A percentile compares a stretch with the other conserved stretches of the same genome.
Evolutionary conservation across 2,329 filamentous ascomycete genomes (phyloP).

Genomic region (Verticillium longisporum): DNA sequence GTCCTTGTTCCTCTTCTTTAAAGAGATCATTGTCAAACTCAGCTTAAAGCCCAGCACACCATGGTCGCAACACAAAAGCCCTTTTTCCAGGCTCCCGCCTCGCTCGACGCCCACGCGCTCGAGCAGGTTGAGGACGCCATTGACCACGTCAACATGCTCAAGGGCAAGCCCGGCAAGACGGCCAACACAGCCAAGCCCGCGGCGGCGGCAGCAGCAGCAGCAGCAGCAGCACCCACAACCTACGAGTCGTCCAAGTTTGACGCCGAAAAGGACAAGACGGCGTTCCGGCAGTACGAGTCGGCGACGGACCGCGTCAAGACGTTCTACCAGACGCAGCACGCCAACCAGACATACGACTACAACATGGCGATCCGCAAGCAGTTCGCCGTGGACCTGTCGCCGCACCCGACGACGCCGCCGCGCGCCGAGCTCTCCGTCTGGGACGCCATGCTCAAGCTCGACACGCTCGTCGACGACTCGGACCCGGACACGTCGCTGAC

Average conservation of each 20-base stretch:
- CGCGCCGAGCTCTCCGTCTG: slow-evolving; percentile 75
- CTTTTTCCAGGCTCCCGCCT: slow-evolving; percentile 5
- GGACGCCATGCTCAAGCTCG: slow-evolving; percentile 89
- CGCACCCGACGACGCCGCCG: slow-evolving; percentile 49
- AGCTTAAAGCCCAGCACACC: background rate
- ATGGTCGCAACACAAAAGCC: slow-evolving; percentile 8
- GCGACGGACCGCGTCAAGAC: slow-evolving; percentile 79
- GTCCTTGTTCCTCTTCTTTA: background rate
- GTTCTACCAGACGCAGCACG: slow-evolving; percentile 72
- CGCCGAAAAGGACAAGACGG: slow-evolving; percentile 67
- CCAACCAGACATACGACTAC: slow-evolving; percentile 72
- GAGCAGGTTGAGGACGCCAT: slow-evolving; percentile 40
- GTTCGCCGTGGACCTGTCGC: slow-evolving; percentile 47
- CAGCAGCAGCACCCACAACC: background rate
- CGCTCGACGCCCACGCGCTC: slow-evolving; percentile 23
- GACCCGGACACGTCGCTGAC: slow-evolving; percentile 83
- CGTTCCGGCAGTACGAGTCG: slow-evolving; percentile 77
- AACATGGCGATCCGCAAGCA: slow-evolving; percentile 69
- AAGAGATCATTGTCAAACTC: too few species aligned
- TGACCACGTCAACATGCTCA: slow-evolving; percentile 49
- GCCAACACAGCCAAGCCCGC: background rate
- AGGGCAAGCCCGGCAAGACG: slow-evolving; percentile 21
- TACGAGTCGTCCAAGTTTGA: slow-evolving; percentile 62
- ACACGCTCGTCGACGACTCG: slow-evolving; percentile 83
- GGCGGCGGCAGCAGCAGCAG: too few species aligned